Base-by-base conservation (phyloP, 2,329 filamentous ascomycete species). In the Colletotrichum limetticola region DNA sequence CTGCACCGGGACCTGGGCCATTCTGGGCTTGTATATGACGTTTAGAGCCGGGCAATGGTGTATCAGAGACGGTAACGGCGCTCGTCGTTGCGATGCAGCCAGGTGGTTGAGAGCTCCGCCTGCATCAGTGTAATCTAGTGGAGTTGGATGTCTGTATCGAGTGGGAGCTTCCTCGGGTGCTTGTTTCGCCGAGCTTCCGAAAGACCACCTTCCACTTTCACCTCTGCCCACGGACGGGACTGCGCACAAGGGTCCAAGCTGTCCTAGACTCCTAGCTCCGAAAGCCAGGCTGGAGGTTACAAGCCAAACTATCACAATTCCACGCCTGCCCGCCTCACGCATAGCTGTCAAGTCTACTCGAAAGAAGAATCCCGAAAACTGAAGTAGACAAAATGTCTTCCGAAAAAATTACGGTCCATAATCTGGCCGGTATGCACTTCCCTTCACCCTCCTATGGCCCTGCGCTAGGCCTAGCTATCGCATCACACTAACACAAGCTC, bases 1-100 rank as follows among this genome's bases (percentile, higher is more conserved):
- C 88, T 99, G 97, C 78, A 94, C 92, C 76, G 93, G 90, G 77
- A 93, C 88, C 86, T 97, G 92, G 78, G 93, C 93, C 96, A 98
- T 98, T 65, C 56, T 82, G 76, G 76, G n/a, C 28, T 49, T 46
- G 28, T 46, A 19, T 59, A 0, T 58, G 35, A 42, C 56, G 55
- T 14, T 22, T 22, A 71, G 61, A 24, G 49, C 71, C 67, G 55
- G 37, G 35, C 12, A 30, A 57, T 30, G 24, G 49, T 56, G n/a
- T 60, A 53, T 28, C 11, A 24, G 26, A 24, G n/a, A 49, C 26
- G 35, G 53, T 42, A 55, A 59, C 49, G 49, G 61, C 32, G 49
- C 46, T 71, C 56, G 63, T 61, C 61, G 55, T 62, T 61, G 67
- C 52, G 28, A 64, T 57, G 28, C 49, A 22, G 67, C 61, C 71